Base-by-base conservation (phyloP, 2,329 filamentous ascomycete species). In the Aspergillus versicolor region DNA sequence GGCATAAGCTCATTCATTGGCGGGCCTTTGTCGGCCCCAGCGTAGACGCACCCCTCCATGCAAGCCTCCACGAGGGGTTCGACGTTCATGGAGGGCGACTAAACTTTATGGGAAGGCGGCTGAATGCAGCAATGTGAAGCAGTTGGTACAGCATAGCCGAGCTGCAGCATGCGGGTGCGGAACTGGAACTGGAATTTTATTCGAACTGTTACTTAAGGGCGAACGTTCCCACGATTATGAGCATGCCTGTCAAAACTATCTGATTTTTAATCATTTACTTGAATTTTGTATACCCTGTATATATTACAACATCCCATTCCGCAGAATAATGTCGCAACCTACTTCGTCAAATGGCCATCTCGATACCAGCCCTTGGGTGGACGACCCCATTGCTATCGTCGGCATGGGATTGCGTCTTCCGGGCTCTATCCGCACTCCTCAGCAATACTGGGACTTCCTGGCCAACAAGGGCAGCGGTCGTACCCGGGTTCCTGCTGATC, bases 381-480 rank as follows among this genome's bases (percentile, higher is more conserved):
- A 52, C 43, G 48, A 56, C 40, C 54, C 54, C 4, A 55, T 60
- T 27, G 58, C 55, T 12, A 58, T 60, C 17, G 27, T 54, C 6
- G 58, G 60, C 22, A 54, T 60, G 19, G 51, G 51, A 3, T 15
- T 57, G 41, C 50, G 64, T 21, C 60, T 68, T n/a, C 65, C 66
- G 5, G 66, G 66, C 5, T 61, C 54, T 4, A 51, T 67, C 13
- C 27, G 53, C 13, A 58, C 54, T 5, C 50, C 55, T 3, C 56
- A 64, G 24, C 52, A 64, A 3, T 63, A 67, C 32, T 68, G 66
- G 66, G 52, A 65, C 11, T 47, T 68, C 40, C 49, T 68, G 15
- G 42, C 63, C 11, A 51, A 57, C 4, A 61, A 63, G 38, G 45
- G 54, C n/a, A 60, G 61, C 44, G 61, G 61, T 1, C 54, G 52